Conservation (phyloP, 768 basidiomycete genomes). For the Auricularia sp. region DNA sequence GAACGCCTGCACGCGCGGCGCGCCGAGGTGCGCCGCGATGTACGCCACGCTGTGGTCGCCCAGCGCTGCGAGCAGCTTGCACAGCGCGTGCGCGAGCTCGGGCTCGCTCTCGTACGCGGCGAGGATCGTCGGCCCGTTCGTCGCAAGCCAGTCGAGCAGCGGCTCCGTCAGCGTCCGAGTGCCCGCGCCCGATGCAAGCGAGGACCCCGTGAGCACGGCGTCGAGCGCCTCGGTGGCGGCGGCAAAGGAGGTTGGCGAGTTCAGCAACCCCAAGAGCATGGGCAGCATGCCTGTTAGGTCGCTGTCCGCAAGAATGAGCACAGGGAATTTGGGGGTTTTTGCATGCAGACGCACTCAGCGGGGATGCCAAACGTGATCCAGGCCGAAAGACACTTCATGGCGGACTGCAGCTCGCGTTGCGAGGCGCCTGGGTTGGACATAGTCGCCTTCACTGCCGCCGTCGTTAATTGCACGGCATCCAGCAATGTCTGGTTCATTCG, state of each 20-base stretch:
- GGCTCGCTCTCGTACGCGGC: conserved; percentile 23
- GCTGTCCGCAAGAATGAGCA: conserved; percentile 24
- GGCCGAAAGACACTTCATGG: conserved; percentile 69
- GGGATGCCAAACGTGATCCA: conserved; percentile 66
- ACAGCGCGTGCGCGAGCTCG: conserved; percentile 57
- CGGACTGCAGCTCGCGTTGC: conserved; percentile 49
- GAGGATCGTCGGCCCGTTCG: conserved; percentile 41
- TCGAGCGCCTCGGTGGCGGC: conserved; percentile 62
- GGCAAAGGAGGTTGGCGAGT: conserved; percentile 43
- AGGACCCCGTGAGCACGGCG: conserved; percentile 67
- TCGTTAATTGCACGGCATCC: conserved; percentile 60
- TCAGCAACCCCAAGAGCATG: conserved; percentile 49
- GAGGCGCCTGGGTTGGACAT: conserved; percentile 33
- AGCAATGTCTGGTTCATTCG: conserved; percentile 56
- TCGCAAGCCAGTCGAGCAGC: conserved; percentile 66
- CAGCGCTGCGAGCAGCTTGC: conserved; percentile 69
- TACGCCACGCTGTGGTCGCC: conserved; percentile 82
- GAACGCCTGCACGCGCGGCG: conserved; percentile 48
- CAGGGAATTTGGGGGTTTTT: background rate
- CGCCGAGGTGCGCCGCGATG: conserved; percentile 58
- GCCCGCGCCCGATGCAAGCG: conserved; percentile 60
- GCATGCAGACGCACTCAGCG: conserved; percentile 37
- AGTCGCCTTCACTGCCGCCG: conserved; percentile 48
- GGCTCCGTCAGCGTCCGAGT: conserved; percentile 72
- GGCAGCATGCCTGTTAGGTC: conserved; percentile 48